Evolutionary conservation across 2,329 filamentous ascomycete species (phyloP).

Genomic region (Aspergillus novoparasiticus): DNA sequence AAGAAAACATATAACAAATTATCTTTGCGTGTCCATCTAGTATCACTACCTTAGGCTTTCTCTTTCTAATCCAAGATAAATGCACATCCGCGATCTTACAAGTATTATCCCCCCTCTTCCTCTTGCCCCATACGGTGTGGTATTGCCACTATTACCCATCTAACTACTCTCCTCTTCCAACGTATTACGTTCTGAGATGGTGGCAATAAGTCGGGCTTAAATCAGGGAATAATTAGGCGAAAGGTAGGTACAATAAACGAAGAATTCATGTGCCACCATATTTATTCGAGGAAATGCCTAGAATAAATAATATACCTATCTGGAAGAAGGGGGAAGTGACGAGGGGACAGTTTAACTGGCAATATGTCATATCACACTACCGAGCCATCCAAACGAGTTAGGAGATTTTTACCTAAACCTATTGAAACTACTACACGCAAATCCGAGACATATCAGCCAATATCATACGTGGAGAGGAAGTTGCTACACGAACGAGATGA

Average conservation of each 20-base stretch:
- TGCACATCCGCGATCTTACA: not conserved
- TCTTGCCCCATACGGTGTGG: not conserved
- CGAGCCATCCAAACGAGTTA: slow-evolving; percentile 12
- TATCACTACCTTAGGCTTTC: not conserved
- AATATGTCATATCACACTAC: slow-evolving; percentile 11
- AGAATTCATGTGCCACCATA: not conserved
- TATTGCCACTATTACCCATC: not conserved
- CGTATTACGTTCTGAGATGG: not conserved
- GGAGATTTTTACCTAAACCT: slow-evolving; percentile 45
- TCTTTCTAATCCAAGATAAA: not conserved
- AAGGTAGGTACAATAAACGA: not conserved
- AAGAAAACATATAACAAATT: not conserved
- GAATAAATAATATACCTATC: not conserved
- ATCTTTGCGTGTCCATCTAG: not conserved
- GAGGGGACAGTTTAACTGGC: not conserved
- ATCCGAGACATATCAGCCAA: slow-evolving; percentile 30
- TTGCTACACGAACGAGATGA: not conserved
- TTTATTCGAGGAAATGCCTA: not conserved
- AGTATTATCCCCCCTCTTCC: not conserved
- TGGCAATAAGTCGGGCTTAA: not conserved
- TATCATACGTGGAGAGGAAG: not conserved
- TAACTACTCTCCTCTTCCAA: not conserved
- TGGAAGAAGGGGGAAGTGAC: not conserved
- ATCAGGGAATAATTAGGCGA: not conserved
- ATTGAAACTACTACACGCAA: slow-evolving; percentile 48